These are phyloP conservation scores for Pholiota conissans DNA, from an alignment of 768 basidiomycete species.

Conservation along the genomic window DNA sequence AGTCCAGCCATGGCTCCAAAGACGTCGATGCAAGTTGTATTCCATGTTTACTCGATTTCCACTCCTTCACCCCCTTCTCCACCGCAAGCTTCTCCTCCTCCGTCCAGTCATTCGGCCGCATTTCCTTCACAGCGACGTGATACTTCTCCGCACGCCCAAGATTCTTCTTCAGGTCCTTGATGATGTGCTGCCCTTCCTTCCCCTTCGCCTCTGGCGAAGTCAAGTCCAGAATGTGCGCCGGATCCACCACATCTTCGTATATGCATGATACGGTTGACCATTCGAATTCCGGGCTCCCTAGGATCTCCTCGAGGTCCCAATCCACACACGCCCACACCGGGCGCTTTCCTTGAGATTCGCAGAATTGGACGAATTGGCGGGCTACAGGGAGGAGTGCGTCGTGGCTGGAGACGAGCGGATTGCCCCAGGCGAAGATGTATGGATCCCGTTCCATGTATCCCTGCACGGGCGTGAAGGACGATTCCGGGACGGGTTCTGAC, in stretches of 20 bases:
- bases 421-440: conserved; percentile 13
- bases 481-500: conserved; percentile 31
- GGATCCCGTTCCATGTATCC: conserved; percentile 49
- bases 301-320: conserved; percentile 7
- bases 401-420: conserved; percentile 7
- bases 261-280: conserved; percentile 29
- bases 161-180: conserved; percentile 65
- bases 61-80: conserved; percentile 54
- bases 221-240: conserved; percentile 43
- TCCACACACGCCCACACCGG: conserved; percentile 10
- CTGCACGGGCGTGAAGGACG: conserved; percentile 49
- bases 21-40: conserved; percentile 58
- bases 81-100: conserved; percentile 44
- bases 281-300: background rate
- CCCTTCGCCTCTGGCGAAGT: conserved; percentile 35
- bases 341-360: background rate
- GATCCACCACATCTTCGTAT: conserved; percentile 58
- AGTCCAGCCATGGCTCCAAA: conserved; percentile 55
- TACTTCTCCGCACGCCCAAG: conserved; percentile 56
- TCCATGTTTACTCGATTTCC: conserved; percentile 54
- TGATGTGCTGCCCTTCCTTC: conserved; percentile 34
- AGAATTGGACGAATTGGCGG: conserved; percentile 6
- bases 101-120: conserved; percentile 38
- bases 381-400: conserved; percentile 2
- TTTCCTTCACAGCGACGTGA: conserved; percentile 47